Base-by-base conservation (phyloP, 1,284 basidiomycete species). In the Microbotryomycetes sp. region DNA sequence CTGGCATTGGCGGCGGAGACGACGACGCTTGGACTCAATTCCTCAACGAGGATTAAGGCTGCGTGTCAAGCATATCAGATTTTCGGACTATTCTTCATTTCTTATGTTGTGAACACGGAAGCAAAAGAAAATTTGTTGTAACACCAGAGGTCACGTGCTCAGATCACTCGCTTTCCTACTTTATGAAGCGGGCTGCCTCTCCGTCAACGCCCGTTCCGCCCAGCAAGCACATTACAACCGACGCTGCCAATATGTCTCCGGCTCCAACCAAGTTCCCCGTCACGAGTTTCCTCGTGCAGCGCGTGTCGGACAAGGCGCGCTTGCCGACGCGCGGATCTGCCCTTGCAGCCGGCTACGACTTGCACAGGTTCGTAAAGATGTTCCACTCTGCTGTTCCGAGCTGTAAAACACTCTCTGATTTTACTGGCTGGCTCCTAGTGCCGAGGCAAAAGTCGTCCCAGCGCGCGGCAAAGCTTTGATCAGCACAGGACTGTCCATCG, bases 331-430 rank as follows among this genome's bases (percentile, higher is more conserved):
- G 90, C 60, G 94, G 94, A 1, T 92, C 89, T 5, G 76, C 84
- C 1, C 79, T 88, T 51, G 83, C 94, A 2, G 94, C 94, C 3
- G 94, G 94, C 2, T 94, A 97, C 73, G 94, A 98, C 76, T 79
- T 98, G 46, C 96, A 91, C 77, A 88, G 88, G 85, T 88, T 73
- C 48, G 79, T 73, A 13, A n/a, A 65, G 64, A 52, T 15, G 24
- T 18, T 29, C 24, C 26, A 23, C n/a, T 23, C 21, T 3, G n/a
- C n/a, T n/a, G n/a, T n/a, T n/a, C n/a, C n/a, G n/a, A n/a, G n/a
- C n/a, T n/a, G n/a, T n/a, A 41, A 41, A 41, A 41, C 35, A 56
- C 13, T 35, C 52, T 5, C 45, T 51, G 26, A 53, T 45, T 11
- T 18, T 18, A 41, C 24, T 57, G 52, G n/a, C 41, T n/a, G 1